Percentiles rank a stretch among this genome's conserved stretches.
phyloP scores from a whole-genome alignment of 371 early-diverging fungal genomes.

The Rhizopus microsporus region DNA sequence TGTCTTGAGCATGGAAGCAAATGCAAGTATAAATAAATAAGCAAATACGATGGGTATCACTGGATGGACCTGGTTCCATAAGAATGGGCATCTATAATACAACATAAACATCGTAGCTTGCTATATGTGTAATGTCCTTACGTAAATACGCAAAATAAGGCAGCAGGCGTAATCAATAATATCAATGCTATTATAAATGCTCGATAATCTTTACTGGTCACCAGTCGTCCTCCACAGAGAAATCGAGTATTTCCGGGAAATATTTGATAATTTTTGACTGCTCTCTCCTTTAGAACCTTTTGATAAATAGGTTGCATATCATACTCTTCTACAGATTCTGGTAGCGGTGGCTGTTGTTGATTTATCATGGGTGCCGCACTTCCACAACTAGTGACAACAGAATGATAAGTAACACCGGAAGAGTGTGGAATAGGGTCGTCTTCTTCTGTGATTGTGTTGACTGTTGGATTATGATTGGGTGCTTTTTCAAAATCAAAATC shows the following conservation, averaged over 20 bases:
- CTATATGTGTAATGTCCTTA: constrained; percentile 32
- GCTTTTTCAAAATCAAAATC: constrained; percentile 28
- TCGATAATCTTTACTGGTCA: constrained; percentile 65
- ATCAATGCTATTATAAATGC: constrained; percentile 66
- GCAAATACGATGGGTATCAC: constrained; percentile 72
- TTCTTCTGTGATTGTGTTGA: constrained; percentile 5
- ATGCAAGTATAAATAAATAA: constrained; percentile 67
- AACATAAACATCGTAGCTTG: constrained; percentile 4
- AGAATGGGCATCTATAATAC: constrained; percentile 60
- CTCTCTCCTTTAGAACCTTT: constrained; percentile 7
- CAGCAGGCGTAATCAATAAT: constrained; percentile 62
- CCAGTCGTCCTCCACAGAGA: constrained; percentile 65
- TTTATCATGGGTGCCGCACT: constrained; percentile 25
- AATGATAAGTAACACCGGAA: constrained; percentile 24
- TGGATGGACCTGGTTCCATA: constrained; percentile 63
- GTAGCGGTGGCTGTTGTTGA: constrained; percentile 8
- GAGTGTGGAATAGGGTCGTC: constrained; percentile 23
- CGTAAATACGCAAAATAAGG: constrained; percentile 69
- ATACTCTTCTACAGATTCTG: constrained; percentile 12
- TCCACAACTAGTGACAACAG: constrained; percentile 20
- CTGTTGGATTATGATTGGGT: constrained; percentile 7
- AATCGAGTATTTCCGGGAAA: constrained; percentile 53
- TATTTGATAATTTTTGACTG: constrained; percentile 30
- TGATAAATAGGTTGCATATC: not conserved
- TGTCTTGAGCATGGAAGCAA: constrained; percentile 78